Percentiles rank a stretch among this genome's conserved stretches.
Evolutionary conservation across 2,329 filamentous ascomycete genomes (phyloP).

Genomic region (Apiospora koreana): DNA sequence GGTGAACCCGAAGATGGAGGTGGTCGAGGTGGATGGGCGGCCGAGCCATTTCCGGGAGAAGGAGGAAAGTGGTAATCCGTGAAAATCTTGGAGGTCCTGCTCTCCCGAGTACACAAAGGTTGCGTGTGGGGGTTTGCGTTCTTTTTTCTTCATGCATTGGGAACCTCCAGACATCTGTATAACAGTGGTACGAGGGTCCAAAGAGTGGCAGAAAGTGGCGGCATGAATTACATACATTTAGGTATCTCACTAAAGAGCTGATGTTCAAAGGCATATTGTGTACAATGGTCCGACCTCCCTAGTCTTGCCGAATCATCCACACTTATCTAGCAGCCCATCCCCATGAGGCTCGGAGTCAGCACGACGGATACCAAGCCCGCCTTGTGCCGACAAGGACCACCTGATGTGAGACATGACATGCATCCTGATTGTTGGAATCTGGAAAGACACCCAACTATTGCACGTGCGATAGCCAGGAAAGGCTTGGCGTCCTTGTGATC

Average conservation of each 20-base stretch:
- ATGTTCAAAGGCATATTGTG: background rate
- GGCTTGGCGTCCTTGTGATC: no score
- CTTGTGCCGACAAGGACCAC: background rate
- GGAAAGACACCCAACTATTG: background rate
- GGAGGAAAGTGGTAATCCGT: background rate
- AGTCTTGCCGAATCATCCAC: background rate
- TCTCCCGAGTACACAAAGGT: background rate
- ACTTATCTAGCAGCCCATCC: background rate
- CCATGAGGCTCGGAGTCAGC: background rate
- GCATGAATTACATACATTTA: background rate
- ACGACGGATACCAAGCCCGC: background rate
- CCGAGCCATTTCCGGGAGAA: constrained; percentile 48
- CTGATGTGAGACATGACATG: background rate
- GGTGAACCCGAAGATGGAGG: constrained; percentile 38
- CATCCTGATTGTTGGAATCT: background rate
- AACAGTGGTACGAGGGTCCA: background rate
- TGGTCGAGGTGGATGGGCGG: constrained; percentile 43
- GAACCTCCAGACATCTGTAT: background rate
- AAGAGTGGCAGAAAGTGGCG: background rate
- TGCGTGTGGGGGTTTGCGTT: background rate
- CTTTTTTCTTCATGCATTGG: background rate
- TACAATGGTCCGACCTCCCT: background rate
- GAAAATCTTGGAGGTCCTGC: background rate
- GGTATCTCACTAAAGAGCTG: background rate
- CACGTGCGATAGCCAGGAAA: background rate